Percentiles rank a stretch among this genome's conserved stretches.
Evolutionary conservation across 805 yeast species (phyloP).

Genomic region (Nakazawaea peltata): DNA sequence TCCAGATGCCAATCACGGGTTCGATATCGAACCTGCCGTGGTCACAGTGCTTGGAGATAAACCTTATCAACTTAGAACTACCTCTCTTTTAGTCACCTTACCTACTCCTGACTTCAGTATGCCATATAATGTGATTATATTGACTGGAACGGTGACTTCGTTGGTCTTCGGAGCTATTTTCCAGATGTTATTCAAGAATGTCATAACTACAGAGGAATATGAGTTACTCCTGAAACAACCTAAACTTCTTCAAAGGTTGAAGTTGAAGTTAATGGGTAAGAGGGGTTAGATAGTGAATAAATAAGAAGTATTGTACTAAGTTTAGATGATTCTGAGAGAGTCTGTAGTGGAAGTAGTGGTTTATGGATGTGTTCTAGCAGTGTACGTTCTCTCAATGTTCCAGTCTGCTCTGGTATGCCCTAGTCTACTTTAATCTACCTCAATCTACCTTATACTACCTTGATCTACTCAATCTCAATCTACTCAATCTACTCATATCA

Average conservation of each 20-base stretch:
- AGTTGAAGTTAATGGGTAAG: background rate
- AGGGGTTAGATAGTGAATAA: too few species aligned
- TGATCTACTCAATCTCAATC: too few species aligned
- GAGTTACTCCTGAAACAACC: background rate
- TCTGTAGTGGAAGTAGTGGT: too few species aligned
- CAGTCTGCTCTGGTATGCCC: too few species aligned
- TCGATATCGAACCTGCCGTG: constrained; percentile 88
- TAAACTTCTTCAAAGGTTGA: background rate
- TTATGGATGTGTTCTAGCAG: too few species aligned
- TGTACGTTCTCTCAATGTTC: too few species aligned
- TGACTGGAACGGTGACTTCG: constrained; percentile 91
- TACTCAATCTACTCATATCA: too few species aligned
- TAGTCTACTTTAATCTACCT: too few species aligned
- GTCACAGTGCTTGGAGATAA: constrained; percentile 39
- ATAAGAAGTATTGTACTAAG: too few species aligned
- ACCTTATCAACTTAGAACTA: constrained; percentile 58
- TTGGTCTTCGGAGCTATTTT: constrained; percentile 82
- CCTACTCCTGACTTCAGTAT: constrained; percentile 98
- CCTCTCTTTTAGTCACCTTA: constrained; percentile 76
- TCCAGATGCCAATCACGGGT: constrained; percentile 99
- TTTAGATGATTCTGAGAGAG: too few species aligned
- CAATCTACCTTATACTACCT: too few species aligned
- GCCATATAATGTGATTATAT: constrained; percentile 96
- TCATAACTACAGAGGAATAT: constrained; percentile 64
- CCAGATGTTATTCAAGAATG: constrained; percentile 66